Percentiles rank a stretch among this genome's conserved stretches.
These are phyloP conservation scores for Ustilago nuda DNA, from an alignment of 1,284 basidiomycete species.

Conservation along the genomic window DNA sequence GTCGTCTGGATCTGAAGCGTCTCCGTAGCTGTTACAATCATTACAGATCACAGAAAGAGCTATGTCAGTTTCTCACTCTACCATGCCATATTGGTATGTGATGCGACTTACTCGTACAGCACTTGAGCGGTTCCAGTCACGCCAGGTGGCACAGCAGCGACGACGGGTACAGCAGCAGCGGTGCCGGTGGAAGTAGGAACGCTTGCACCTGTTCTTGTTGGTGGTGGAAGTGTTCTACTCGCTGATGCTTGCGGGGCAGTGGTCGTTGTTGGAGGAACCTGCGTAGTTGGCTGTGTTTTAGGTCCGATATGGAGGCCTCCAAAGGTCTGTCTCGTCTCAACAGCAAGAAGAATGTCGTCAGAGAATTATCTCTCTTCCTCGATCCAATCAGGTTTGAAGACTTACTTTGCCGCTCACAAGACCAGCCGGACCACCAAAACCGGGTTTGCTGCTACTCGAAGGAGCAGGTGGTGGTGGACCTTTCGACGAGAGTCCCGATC, in stretches of 20 bases:
- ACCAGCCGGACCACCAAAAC: constrained; percentile 12
- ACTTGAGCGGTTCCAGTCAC: constrained; percentile 28
- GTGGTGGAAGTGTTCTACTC: constrained; percentile 22
- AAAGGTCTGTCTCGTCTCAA: constrained; percentile 1
- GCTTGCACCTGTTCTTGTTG: constrained; percentile 20
- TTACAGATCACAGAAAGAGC: background rate
- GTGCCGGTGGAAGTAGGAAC: constrained; percentile 1
- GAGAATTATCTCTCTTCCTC: too few species aligned
- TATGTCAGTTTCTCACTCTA: background rate
- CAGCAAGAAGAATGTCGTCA: background rate
- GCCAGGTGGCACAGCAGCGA: constrained; percentile 12
- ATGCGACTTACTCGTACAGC: constrained; percentile 36
- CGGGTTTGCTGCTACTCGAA: constrained; percentile 18
- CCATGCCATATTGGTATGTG: background rate
- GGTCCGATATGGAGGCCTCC: constrained; percentile 22
- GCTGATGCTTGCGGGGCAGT: background rate
- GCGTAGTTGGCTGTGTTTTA: constrained; percentile 1
- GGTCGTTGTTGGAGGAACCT: background rate
- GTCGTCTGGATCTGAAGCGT: constrained; percentile 56
- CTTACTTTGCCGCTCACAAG: constrained; percentile 19
- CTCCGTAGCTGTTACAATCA: constrained; percentile 24
- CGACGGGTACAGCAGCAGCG: background rate
- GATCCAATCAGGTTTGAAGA: too few species aligned
- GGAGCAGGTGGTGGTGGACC: constrained; percentile 26
- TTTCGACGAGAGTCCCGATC: constrained; percentile 19